A percentile compares a stretch with the other conserved stretches of the same genome.
Evolutionary conservation across 352 stramenopile species (phyloP).

Genomic region (Globisporangium heterothallicum): DNA sequence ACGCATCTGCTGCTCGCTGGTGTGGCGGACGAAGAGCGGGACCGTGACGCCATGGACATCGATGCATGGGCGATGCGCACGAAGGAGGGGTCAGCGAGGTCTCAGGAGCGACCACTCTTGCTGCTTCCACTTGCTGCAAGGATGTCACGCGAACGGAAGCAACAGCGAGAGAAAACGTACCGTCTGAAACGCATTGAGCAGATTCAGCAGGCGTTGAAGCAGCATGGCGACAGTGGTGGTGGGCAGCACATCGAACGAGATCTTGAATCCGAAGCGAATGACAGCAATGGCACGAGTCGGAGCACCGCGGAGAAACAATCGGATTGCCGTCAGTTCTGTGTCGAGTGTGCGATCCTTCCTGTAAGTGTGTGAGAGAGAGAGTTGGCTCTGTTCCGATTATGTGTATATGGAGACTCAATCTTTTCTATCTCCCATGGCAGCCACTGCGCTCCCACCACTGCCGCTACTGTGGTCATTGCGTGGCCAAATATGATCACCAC

Average conservation of each 20-base stretch:
- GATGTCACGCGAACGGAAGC: neutral
- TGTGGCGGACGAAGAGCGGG: constrained; percentile 12
- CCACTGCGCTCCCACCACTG: constrained; percentile 88
- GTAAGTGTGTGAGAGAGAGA: too few species aligned
- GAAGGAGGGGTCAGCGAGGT: too few species aligned
- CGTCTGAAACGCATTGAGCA: constrained; percentile 23
- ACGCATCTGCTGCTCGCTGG: constrained; percentile 1
- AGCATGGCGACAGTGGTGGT: too few species aligned
- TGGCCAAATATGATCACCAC: constrained; percentile 91
- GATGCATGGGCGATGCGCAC: too few species aligned
- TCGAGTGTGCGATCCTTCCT: constrained; percentile 21
- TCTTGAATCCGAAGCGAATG: too few species aligned
- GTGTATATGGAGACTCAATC: neutral
- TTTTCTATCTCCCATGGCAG: constrained; percentile 13
- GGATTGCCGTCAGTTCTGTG: constrained; percentile 19
- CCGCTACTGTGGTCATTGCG: constrained; percentile 61
- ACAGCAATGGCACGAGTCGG: too few species aligned
- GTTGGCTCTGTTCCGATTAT: neutral
- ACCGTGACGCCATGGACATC: too few species aligned
- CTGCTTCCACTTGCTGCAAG: constrained; percentile 3
- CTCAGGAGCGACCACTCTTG: too few species aligned
- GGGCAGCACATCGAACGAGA: too few species aligned
- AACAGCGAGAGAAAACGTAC: constrained; percentile 9
- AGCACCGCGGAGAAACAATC: too few species aligned
- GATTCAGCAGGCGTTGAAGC: constrained; percentile 19